Percentiles rank a stretch among this genome's conserved stretches.
Evolutionary conservation across 1,139 yeast genomes (phyloP).

Genomic region (Nakaseomyces bracarensis): DNA sequence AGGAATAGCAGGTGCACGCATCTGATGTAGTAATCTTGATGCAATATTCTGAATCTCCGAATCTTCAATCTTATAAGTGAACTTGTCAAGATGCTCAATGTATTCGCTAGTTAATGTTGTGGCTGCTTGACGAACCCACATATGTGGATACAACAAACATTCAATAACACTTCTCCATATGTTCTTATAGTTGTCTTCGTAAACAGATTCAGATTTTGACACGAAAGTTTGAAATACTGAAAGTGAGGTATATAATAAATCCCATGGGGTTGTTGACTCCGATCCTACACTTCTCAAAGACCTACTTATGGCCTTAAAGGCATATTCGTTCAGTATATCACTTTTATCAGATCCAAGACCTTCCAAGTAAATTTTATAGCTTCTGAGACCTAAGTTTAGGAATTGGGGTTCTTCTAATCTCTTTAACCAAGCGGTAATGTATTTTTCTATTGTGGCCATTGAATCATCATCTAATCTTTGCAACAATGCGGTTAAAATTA

Average conservation of each 20-base stretch:
- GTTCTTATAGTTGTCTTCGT: slow-evolving; percentile 25
- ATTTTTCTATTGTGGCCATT: slow-evolving; percentile 46
- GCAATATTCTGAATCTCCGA: slow-evolving; percentile 54
- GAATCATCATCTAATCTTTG: slow-evolving; percentile 41
- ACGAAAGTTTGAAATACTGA: slow-evolving; percentile 39
- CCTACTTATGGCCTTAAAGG: slow-evolving; percentile 34
- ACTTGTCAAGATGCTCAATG: slow-evolving; percentile 37
- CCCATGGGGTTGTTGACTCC: slow-evolving; percentile 51
- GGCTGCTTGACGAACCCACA: slow-evolving; percentile 78
- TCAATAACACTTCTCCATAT: slow-evolving; percentile 50
- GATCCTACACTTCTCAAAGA: slow-evolving; percentile 36
- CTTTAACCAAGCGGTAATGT: slow-evolving; percentile 59
- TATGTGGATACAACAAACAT: slow-evolving; percentile 71
- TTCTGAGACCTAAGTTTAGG: slow-evolving; percentile 67
- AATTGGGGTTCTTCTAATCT: slow-evolving; percentile 48
- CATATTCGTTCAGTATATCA: slow-evolving; percentile 37
- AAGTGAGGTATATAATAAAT: slow-evolving; percentile 59
- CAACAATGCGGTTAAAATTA: slow-evolving; percentile 51
- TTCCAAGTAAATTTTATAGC: slow-evolving; percentile 55
- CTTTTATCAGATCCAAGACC: slow-evolving; percentile 42
- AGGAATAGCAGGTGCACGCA: slow-evolving; percentile 68
- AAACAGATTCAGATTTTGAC: slow-evolving; percentile 33
- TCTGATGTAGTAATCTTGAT: slow-evolving; percentile 61
- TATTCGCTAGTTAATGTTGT: slow-evolving; percentile 52
- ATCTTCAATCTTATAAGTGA: slow-evolving; percentile 11